Base-by-base conservation (phyloP, 2,329 filamentous ascomycete genomes). In the Pyricularia sp. region DNA sequence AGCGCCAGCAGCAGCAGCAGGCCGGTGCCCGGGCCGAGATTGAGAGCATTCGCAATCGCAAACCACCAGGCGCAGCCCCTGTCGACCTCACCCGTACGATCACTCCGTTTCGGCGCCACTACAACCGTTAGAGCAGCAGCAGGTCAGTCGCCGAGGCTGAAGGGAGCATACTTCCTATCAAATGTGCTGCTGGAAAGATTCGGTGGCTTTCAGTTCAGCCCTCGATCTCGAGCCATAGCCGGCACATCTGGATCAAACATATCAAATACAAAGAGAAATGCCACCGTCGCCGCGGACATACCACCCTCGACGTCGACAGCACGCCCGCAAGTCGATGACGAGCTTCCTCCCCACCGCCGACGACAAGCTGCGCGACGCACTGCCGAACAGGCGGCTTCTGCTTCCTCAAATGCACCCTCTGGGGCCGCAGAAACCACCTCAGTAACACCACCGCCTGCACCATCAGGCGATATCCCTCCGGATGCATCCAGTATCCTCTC, bases 401-500 rank as follows among this genome's bases (percentile, higher is more conserved):
- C 57, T 4, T 24, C 57, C 16, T n/a, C 49, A 16, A n/a, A 30
- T 31, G 26, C 30, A 57, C 33, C 62, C 59, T 57, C 53, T 13
- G 24, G 1, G 59, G 28, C n/a, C 24, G 59, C n/a, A 35, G 24
- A 33, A 19, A 64, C 65, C 26, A 63, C 63, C 12, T 62, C 13
- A 30, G 60, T 60, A 19, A 24, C 59, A 44, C 40, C 8, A 10
- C 44, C 62, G 33, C 33, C 33, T 40, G 33, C 33, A 28, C 33
- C 65, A 44, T n/a, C 24, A 62, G 28, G 62, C 55, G 64, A 40
- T 13, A 16, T 75, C 3, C 71, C 73, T 0, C 71, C 70, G 53
- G 74, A 76, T 65, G 72, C 75, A 24, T 87, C 85, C 4, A 82
- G 84, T 4, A 74, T 81, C 19, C 79, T 88, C 26, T 79, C 84